Percentiles rank a stretch among this genome's conserved stretches.
These are phyloP conservation scores for Rhynchospora breviuscula DNA, from an alignment of 176 grass and related monocot species.

Conservation along the genomic window DNA sequence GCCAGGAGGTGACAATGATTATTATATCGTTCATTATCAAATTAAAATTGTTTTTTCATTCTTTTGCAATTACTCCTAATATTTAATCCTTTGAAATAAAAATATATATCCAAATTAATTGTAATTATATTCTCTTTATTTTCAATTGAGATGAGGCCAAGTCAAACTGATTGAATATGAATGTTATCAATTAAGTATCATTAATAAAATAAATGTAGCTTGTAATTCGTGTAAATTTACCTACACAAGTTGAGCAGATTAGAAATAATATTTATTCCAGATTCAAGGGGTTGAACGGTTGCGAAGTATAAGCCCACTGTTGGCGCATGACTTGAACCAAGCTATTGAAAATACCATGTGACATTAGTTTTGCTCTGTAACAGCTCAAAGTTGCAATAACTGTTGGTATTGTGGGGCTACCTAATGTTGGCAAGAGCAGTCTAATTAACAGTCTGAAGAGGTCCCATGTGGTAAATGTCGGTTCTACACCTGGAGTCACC, in stretches of 20 bases:
- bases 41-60: not conserved
- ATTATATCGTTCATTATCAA: not conserved
- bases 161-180: not conserved
- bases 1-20: conserved; percentile 55
- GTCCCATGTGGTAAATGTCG: conserved; percentile 80
- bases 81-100: not conserved
- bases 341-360: not conserved
- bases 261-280: not conserved
- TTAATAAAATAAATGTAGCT: not conserved
- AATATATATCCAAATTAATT: not conserved
- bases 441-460: conserved; percentile 98
- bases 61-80: not conserved
- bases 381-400: conserved; percentile 94
- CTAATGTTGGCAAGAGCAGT: conserved; percentile 98
- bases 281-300: not conserved
- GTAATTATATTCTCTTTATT: not conserved
- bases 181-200: not conserved
- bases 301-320: not conserved
- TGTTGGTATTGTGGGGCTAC: conserved; percentile 91
- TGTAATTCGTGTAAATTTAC: not conserved
- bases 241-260: not conserved
- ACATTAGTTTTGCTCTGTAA: conserved; percentile 18
- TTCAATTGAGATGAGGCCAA: not conserved
- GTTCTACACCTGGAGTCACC: conserved; percentile 85
- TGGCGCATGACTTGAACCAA: not conserved